Base-by-base conservation (phyloP, 1,139 yeast genomes). In the Groenewaldozyma auringiensis region DNA sequence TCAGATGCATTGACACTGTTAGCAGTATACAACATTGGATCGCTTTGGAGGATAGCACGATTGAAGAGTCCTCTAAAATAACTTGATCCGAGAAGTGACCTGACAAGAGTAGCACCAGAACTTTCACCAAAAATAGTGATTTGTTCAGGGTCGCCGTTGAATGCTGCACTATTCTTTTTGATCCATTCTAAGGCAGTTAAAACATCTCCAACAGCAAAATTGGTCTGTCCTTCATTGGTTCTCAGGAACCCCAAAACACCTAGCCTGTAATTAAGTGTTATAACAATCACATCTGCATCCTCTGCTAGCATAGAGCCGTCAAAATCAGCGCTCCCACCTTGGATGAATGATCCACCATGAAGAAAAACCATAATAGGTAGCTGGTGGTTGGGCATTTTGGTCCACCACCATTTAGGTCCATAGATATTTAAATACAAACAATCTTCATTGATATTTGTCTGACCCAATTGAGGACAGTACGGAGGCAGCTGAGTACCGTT, bases 111-210 rank as follows among this genome's bases (percentile, higher is more conserved):
- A 1, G 65, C 70, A 8, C 71, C 71, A 16, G 71, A 67, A 45
- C 65, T 58, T 51, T 68, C 64, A 8, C 71, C 71, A 49, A 60
- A 62, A 16, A 68, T 49, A 2, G 69, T 65, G 22, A 68, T 56
- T 37, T 54, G 56, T 8, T 54, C 48, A 2, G 65, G 57, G 47
- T 67, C 59, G 9, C 72, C 72, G 20, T 70, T 70, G 51, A 67
- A 66, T 20, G 32, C 42, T 1, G 46, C 57, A 43, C 65, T 64
- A 46, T 68, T 67, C 31, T 53, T 51, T 43, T 61, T 50, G n/a
- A 66, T 62, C 71, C 71, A 68, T 21, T 64, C 49, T 31, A 68
- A 46, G 0, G 67, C 70, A 45, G 51, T 31, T 11, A 63, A 47
- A 33, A 59, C 63, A 48, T 68, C 72, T 39, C 61, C 56, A 8